These are phyloP conservation scores for Leccinum truebloodii DNA, from an alignment of 768 basidiomycete species.

Conservation along the genomic window DNA sequence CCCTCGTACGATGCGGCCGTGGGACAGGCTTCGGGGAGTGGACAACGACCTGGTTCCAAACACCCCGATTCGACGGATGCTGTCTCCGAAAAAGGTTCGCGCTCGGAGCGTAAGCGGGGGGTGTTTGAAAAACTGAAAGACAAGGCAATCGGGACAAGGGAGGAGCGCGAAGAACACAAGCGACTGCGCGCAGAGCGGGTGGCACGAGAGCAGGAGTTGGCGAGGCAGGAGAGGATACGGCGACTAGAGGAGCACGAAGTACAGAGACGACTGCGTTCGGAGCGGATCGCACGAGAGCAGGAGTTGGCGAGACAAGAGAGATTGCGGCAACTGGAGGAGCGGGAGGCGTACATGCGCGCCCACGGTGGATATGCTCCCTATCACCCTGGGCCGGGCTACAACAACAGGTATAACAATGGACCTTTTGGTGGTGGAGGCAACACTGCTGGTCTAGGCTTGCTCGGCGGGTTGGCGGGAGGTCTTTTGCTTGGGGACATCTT, in stretches of 20 bases:
- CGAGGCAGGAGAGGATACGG: constrained; percentile 18
- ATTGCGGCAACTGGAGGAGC: constrained; percentile 25
- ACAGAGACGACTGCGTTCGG: constrained; percentile 33
- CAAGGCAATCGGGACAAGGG: constrained; percentile 62
- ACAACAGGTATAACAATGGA: not conserved
- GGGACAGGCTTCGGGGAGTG: constrained; percentile 32
- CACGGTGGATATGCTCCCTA: constrained; percentile 35
- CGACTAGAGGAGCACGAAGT: constrained; percentile 32
- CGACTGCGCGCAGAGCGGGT: constrained; percentile 34
- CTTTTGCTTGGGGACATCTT: constrained; percentile 49
- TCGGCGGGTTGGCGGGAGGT: constrained; percentile 52
- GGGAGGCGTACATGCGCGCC: constrained; percentile 38
- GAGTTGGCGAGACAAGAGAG: constrained; percentile 23
- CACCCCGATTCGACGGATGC: not conserved
- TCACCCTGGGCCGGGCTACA: constrained; percentile 22
- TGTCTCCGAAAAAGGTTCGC: constrained; percentile 2
- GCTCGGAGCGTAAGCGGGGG: constrained; percentile 43
- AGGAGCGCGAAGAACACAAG: constrained; percentile 54
- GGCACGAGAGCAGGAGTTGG: constrained; percentile 23
- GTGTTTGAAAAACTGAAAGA: constrained; percentile 65
- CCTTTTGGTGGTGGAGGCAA: constrained; percentile 4
- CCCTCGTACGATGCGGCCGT: constrained; percentile 30
- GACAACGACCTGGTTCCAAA: constrained; percentile 3
- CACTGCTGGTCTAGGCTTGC: constrained; percentile 21
- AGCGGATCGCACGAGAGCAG: constrained; percentile 30